Conservation (phyloP, 257 asterid genomes). For the Echium plantagineum region DNA sequence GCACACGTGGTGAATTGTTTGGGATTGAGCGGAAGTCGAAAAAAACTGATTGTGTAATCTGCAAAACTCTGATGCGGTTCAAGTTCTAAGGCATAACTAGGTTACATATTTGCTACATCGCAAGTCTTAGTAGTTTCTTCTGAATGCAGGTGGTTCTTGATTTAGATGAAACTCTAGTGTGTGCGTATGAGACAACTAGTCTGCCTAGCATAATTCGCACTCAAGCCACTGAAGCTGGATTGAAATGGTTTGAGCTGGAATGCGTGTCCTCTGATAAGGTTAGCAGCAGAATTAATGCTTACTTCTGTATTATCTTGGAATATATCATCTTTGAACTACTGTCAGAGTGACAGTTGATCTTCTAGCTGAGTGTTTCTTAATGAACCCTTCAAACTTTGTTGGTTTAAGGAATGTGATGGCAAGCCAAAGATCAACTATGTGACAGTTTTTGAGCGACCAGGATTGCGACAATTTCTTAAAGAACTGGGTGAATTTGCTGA, state of each 20-base stretch:
- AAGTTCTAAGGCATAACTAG: background rate
- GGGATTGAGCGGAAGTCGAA: too few species aligned
- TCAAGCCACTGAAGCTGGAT: constrained; percentile 83
- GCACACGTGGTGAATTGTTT: too few species aligned
- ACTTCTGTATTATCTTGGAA: background rate
- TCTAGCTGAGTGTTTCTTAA: background rate
- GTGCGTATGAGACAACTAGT: constrained; percentile 82
- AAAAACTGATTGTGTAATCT: background rate
- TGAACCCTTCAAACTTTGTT: background rate
- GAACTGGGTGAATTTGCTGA: constrained; percentile 84
- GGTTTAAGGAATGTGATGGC: constrained; percentile 55
- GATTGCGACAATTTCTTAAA: constrained; percentile 60
- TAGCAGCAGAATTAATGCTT: background rate
- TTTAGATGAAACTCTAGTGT: constrained; percentile 85
- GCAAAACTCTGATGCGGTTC: background rate
- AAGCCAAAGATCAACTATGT: constrained; percentile 86
- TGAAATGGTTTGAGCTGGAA: constrained; percentile 81
- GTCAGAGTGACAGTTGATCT: background rate
- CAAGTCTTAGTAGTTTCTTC: constrained; percentile 7
- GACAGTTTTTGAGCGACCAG: constrained; percentile 94
- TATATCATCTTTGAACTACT: background rate
- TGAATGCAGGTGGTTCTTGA: constrained; percentile 79
- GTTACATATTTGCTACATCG: background rate
- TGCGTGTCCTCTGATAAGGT: constrained; percentile 58
- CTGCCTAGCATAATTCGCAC: constrained; percentile 52